Evolutionary conservation across 116 monocot species (phyloP).

Genomic region (Cymodocea nodosa): DNA sequence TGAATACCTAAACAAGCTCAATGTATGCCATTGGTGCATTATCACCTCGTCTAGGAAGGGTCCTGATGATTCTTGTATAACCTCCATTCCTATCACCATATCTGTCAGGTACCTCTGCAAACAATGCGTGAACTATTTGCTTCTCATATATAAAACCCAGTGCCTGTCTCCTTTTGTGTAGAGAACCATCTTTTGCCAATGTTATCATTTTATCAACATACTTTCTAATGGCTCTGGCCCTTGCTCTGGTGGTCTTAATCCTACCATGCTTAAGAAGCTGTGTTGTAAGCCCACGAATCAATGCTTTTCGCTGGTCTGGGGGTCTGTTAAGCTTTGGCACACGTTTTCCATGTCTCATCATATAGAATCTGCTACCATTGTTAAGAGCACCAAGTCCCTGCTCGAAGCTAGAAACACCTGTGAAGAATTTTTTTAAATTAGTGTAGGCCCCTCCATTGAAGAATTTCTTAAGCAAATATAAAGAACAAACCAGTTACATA

Average conservation of each 20-base stretch:
- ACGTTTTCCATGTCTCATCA: conserved; percentile 90
- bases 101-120: conserved; percentile 68
- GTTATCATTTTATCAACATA: conserved; percentile 97
- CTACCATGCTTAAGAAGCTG: conserved; percentile 86
- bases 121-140: conserved; percentile 79
- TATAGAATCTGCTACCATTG: conserved; percentile 64
- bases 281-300: conserved; percentile 87
- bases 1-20: conserved; percentile 71
- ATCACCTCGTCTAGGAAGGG: conserved; percentile 74
- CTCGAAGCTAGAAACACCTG: conserved; percentile 38
- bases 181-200: conserved; percentile 89
- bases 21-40: conserved; percentile 98
- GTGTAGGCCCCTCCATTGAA: too few species aligned
- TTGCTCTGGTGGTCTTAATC: conserved; percentile 83
- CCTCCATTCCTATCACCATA: conserved; percentile 91
- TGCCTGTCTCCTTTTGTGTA: conserved; percentile 98
- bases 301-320: conserved; percentile 78
- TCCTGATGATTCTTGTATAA: conserved; percentile 80
- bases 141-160: conserved; percentile 93
- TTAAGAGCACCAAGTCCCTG: conserved; percentile 29
- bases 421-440: neutral
- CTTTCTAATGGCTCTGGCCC: conserved; percentile 85
- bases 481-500: neutral
- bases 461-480: neutral
- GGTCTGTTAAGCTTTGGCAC: conserved; percentile 90